A percentile compares a stretch with the other conserved stretches of the same genome.
These are phyloP conservation scores for Lasiosphaeria ovina DNA, from an alignment of 495 filamentous ascomycete species.

Conservation along the genomic window DNA sequence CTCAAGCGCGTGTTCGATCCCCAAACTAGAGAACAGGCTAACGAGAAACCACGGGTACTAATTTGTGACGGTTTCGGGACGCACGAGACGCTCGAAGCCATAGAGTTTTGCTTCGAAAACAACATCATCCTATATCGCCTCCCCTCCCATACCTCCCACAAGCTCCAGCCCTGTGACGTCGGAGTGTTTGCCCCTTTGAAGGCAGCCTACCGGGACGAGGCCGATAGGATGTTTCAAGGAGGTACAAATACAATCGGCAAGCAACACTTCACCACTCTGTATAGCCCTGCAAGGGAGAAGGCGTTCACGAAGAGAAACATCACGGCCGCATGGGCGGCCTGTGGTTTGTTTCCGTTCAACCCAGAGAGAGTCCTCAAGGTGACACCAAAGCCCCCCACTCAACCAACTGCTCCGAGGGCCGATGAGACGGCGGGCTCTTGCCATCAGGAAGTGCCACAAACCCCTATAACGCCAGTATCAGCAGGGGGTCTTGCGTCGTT, in stretches of 20 bases:
- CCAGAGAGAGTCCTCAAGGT: not conserved
- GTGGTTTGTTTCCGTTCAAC: not conserved
- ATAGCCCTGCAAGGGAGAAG: not conserved
- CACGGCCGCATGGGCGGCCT: not conserved
- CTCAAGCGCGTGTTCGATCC: not conserved
- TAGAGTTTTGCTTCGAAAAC: not conserved
- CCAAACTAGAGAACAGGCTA: not conserved
- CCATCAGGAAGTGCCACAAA: not conserved
- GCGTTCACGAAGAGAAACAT: not conserved
- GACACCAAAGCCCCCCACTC: not conserved
- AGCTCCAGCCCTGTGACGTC: not conserved
- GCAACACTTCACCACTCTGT: not conserved
- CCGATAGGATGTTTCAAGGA: not conserved
- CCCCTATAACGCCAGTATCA: not conserved
- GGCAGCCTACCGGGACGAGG: not conserved
- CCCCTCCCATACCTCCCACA: not conserved
- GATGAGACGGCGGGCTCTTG: not conserved
- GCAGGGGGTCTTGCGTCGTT: not conserved
- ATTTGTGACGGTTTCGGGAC: not conserved
- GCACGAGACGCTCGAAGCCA: not conserved
- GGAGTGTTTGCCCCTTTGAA: not conserved
- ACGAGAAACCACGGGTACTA: not conserved
- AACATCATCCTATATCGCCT: not conserved
- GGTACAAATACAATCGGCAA: not conserved
- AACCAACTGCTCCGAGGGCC: not conserved